Percentiles rank a stretch among this genome's conserved stretches.
These are phyloP conservation scores for Lecanosticta acicola DNA, from an alignment of 2,329 filamentous ascomycete species.

Conservation along the genomic window DNA sequence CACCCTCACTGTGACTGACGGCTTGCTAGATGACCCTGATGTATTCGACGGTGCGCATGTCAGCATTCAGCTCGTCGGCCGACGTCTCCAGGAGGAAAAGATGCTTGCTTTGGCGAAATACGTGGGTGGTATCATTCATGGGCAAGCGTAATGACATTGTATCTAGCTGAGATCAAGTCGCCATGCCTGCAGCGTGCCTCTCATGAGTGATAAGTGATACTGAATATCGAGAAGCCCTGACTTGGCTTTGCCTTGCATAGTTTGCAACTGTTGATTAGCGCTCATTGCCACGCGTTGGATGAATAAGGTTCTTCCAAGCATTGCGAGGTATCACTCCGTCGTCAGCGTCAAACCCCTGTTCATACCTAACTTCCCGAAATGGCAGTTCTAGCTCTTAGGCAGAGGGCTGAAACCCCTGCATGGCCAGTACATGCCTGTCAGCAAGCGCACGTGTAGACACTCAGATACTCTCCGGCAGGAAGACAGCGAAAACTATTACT, in stretches of 20 bases:
- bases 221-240: background rate
- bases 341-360: slow-evolving; percentile 1
- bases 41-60: slow-evolving; percentile 37
- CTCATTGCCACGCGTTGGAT: slow-evolving; percentile 1
- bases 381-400: background rate
- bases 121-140: slow-evolving; percentile 23
- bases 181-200: background rate
- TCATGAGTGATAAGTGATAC: slow-evolving; percentile 4
- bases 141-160: background rate
- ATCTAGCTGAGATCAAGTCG: background rate
- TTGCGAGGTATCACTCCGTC: background rate
- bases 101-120: slow-evolving; percentile 35
- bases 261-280: background rate
- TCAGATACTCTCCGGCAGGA: background rate
- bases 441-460: background rate
- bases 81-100: slow-evolving; percentile 36
- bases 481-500: background rate
- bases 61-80: slow-evolving; percentile 31
- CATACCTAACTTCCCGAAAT: background rate
- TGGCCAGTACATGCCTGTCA: background rate
- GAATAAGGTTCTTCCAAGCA: background rate
- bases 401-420: background rate
- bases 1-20: slow-evolving; percentile 14
- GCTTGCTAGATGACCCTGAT: slow-evolving; percentile 31
- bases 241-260: background rate